Conservation (phyloP, 2,329 filamentous ascomycete species). For the Colletotrichum lentis region DNA sequence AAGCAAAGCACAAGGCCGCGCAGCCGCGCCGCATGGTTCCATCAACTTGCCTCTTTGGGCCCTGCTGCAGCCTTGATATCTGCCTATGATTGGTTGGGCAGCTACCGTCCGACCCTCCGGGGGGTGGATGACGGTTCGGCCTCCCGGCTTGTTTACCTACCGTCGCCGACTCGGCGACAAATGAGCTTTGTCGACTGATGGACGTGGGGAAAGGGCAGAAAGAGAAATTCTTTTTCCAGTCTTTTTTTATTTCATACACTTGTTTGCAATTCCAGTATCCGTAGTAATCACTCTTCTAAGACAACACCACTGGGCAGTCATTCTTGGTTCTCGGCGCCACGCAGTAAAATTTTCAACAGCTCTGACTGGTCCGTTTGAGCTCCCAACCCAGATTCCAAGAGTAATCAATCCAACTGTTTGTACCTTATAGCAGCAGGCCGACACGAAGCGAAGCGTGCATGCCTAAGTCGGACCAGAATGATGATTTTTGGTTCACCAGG, state of each 20-base stretch:
- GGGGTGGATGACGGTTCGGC: neutral
- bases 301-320: neutral
- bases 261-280: neutral
- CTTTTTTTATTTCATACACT: no score
- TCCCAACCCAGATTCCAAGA: neutral
- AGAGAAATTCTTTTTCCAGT: no score
- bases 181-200: neutral
- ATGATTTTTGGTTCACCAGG: neutral
- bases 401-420: neutral
- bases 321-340: conserved; percentile 21
- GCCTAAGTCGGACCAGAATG: conserved; percentile 1
- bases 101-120: neutral
- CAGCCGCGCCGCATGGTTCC: neutral
- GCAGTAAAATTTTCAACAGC: neutral
- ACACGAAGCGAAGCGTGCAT: neutral
- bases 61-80: neutral
- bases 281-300: neutral
- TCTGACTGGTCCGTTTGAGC: conserved; percentile 1
- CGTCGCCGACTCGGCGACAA: neutral
- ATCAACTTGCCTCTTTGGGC: conserved; percentile 12
- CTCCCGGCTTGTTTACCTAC: conserved; percentile 17
- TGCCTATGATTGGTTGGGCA: neutral
- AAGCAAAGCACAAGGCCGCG: neutral
- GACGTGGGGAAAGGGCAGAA: neutral
- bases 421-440: neutral